Percentiles rank a stretch among this genome's conserved stretches.
phyloP scores from a whole-genome alignment of 169 alveolate genomes.

The Plasmodium vinckei region DNA sequence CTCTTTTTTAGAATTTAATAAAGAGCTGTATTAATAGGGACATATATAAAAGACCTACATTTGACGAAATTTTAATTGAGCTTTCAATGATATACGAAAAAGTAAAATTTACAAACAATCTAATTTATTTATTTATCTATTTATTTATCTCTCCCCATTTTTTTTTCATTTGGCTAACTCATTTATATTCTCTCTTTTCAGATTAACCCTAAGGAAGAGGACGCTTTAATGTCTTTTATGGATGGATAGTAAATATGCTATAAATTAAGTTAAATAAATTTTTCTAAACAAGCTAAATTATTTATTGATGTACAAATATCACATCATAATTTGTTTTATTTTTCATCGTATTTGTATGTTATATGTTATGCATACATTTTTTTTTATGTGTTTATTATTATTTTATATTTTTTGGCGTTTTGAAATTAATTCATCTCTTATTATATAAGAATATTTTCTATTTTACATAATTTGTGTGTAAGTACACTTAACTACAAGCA shows the following conservation, averaged over 20 bases:
- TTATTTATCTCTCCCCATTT: neutral
- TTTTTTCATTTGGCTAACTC: neutral
- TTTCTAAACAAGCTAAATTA: too few species aligned
- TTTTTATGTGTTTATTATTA: neutral
- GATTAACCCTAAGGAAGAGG: slow-evolving; percentile 72
- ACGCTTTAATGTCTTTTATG: slow-evolving; percentile 77
- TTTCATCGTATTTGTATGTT: too few species aligned
- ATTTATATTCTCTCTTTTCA: slow-evolving; percentile 13
- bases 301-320: too few species aligned
- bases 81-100: slow-evolving; percentile 42
- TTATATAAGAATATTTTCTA: too few species aligned
- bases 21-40: slow-evolving; percentile 45
- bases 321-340: too few species aligned
- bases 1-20: slow-evolving; percentile 31
- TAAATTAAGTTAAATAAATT: neutral
- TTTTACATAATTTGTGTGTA: neutral
- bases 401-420: neutral
- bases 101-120: slow-evolving; percentile 9
- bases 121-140: neutral
- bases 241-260: slow-evolving; percentile 40
- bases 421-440: too few species aligned
- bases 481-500: neutral
- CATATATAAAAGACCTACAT: slow-evolving; percentile 57
- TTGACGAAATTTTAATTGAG: slow-evolving; percentile 21
- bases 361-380: neutral